Percentiles rank a stretch among this genome's conserved stretches.
Evolutionary conservation across 345 rosid genomes (phyloP).

Genomic region (Heritiera littoralis): DNA sequence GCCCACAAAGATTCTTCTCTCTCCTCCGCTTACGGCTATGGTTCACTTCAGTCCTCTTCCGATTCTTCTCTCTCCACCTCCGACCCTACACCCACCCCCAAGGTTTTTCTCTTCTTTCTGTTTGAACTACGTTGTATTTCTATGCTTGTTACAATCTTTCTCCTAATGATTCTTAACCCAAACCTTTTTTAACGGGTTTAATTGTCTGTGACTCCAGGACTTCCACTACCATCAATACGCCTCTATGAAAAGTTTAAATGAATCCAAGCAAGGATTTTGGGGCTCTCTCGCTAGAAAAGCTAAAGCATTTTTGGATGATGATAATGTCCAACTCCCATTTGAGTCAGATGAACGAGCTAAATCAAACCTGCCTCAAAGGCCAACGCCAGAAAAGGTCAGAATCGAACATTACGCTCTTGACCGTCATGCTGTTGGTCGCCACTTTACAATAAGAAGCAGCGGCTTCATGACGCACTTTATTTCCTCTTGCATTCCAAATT

Average conservation of each 20-base stretch:
- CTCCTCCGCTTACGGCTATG: constrained; percentile 51
- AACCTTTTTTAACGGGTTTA: not conserved
- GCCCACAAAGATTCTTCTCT: constrained; percentile 70
- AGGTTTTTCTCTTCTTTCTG: not conserved
- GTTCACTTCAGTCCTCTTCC: constrained; percentile 42
- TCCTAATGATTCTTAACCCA: not conserved
- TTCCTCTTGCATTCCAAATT: not conserved
- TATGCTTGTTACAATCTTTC: not conserved
- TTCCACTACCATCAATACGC: constrained; percentile 42
- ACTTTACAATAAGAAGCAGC: not conserved
- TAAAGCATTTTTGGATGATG: constrained; percentile 75
- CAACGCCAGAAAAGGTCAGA: constrained; percentile 17
- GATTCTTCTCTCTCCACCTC: constrained; percentile 24
- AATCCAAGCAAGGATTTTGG: constrained; percentile 81
- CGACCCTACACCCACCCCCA: constrained; percentile 20
- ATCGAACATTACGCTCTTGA: not conserved
- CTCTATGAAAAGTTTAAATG: constrained; percentile 47
- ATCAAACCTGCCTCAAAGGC: constrained; percentile 32
- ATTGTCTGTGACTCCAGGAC: constrained; percentile 38
- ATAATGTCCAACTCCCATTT: constrained; percentile 24
- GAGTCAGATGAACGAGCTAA: constrained; percentile 35
- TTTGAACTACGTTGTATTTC: not conserved
- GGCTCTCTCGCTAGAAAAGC: constrained; percentile 88
- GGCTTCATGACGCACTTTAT: not conserved
- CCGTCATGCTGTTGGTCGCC: too few species aligned